Base-by-base conservation (phyloP, 2,329 filamentous ascomycete genomes). In the Chaetothyriales sp. region DNA sequence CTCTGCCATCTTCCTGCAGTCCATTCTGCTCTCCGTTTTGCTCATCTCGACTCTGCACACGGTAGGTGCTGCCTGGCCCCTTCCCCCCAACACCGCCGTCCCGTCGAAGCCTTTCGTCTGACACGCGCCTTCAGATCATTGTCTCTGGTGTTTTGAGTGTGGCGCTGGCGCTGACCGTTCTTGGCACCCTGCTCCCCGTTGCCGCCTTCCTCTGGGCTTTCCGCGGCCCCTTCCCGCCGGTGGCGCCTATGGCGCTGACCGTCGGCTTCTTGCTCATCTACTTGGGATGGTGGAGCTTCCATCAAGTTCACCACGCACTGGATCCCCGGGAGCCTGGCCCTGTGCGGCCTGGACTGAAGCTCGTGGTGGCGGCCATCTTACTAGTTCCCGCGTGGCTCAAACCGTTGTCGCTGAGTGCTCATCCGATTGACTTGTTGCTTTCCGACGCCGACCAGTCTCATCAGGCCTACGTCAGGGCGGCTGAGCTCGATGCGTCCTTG, bases 361-460 rank as follows among this genome's bases (percentile, higher is more conserved):
- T 58, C 43, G 43, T 71, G 4, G 59, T 77, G 1, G 65, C 75
- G 45, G 61, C 68, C n/a, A 51, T 73, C 56, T 68, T 69, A 53
- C 55, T 71, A 2, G 62, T 65, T 37, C 63, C 73, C 5, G 68
- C 65, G 47, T 63, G 69, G 25, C 65, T 68, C 28, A 70, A 71
- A 50, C 68, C 66, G 19, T 65, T 66, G 18, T 57, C 66, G 20
- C 61, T 69, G 18, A 64, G 66, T 18, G 68, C 69, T 40, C 78
- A 81, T 60, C 77, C 78, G 0, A 78, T 81, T 48, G 73, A 77
- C 49, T 61, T 70, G 37, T 67, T 81, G 18, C 75, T 81, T 25
- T 70, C 73, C 46, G 65, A 74, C 18, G 77, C 73, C 15, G 67
- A 69, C 47, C 54, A 65, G 2, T 66, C 70, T 45, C 75, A 80